Evolutionary conservation across 1,139 yeast genomes (phyloP).

Genomic region (Hyphopichia burtonii): DNA sequence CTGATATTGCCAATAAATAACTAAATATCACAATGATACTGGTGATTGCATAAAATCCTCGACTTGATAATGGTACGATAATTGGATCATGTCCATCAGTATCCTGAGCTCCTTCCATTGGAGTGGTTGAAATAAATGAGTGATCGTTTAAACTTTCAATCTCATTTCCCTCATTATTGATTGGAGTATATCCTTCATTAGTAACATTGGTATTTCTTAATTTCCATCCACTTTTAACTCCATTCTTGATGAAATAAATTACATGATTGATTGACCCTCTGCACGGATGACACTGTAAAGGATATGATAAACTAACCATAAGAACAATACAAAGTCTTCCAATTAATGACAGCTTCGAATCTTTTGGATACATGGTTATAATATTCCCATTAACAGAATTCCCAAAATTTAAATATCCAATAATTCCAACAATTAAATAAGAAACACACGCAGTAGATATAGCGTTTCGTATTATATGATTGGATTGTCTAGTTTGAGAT

Average conservation of each 20-base stretch:
- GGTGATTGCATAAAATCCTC: constrained; percentile 64
- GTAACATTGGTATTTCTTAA: constrained; percentile 8
- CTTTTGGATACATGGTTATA: constrained; percentile 65
- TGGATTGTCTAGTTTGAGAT: constrained; percentile 52
- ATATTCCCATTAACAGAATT: constrained; percentile 66
- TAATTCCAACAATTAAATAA: constrained; percentile 69
- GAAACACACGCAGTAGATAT: constrained; percentile 61
- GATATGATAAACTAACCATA: constrained; percentile 67
- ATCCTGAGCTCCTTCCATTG: constrained; percentile 51
- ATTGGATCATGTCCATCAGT: constrained; percentile 51
- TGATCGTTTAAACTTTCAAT: constrained; percentile 25
- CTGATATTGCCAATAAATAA: constrained; percentile 72
- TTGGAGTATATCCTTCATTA: constrained; percentile 14
- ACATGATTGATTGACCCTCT: constrained; percentile 72
- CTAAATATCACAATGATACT: constrained; percentile 58
- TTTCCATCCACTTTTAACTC: constrained; percentile 17
- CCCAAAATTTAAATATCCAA: constrained; percentile 90
- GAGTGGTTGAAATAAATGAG: constrained; percentile 45
- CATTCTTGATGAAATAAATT: constrained; percentile 47
- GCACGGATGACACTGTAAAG: constrained; percentile 78
- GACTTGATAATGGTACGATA: constrained; percentile 52
- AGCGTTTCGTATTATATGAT: constrained; percentile 54
- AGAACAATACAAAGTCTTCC: constrained; percentile 72
- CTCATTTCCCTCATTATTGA: constrained; percentile 18
- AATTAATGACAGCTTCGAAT: constrained; percentile 55